phyloP scores from a whole-genome alignment of 1,284 basidiomycete genomes.

The Lignosus rhinocerotis region DNA sequence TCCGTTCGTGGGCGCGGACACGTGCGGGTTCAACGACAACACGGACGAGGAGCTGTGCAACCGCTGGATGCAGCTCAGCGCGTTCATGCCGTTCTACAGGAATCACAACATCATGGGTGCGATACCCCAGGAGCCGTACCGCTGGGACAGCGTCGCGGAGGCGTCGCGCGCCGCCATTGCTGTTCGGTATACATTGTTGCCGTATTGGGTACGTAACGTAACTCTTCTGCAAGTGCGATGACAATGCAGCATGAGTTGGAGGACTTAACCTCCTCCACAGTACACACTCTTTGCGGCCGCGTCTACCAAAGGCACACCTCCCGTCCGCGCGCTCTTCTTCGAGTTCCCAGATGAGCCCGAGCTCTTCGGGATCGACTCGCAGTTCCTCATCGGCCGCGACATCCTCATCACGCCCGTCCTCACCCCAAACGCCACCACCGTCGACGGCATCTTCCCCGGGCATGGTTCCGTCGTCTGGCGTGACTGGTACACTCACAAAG shows the following conservation, averaged over 20 bases:
- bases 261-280: slow-evolving; percentile 34
- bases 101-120: slow-evolving; percentile 68
- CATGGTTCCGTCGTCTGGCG: slow-evolving; percentile 64
- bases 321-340: slow-evolving; percentile 73
- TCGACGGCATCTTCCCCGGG: slow-evolving; percentile 62
- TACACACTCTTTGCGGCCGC: slow-evolving; percentile 75
- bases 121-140: slow-evolving; percentile 71
- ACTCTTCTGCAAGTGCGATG: background rate
- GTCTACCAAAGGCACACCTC: slow-evolving; percentile 62
- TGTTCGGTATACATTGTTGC: slow-evolving; percentile 68
- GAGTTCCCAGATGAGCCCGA: slow-evolving; percentile 74
- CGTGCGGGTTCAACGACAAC: slow-evolving; percentile 63
- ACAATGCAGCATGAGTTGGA: background rate
- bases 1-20: slow-evolving; percentile 71
- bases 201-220: slow-evolving; percentile 63
- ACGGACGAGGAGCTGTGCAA: slow-evolving; percentile 75
- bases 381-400: slow-evolving; percentile 71
- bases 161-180: slow-evolving; percentile 70
- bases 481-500: slow-evolving; percentile 74
- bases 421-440: slow-evolving; percentile 54
- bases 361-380: slow-evolving; percentile 61
- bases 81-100: slow-evolving; percentile 72
- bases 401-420: slow-evolving; percentile 78
- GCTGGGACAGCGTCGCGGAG: slow-evolving; percentile 74
- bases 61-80: slow-evolving; percentile 80